Evolutionary conservation across 2,329 filamentous ascomycete genomes (phyloP).

Genomic region (Paraphaeosphaeria minitans): DNA sequence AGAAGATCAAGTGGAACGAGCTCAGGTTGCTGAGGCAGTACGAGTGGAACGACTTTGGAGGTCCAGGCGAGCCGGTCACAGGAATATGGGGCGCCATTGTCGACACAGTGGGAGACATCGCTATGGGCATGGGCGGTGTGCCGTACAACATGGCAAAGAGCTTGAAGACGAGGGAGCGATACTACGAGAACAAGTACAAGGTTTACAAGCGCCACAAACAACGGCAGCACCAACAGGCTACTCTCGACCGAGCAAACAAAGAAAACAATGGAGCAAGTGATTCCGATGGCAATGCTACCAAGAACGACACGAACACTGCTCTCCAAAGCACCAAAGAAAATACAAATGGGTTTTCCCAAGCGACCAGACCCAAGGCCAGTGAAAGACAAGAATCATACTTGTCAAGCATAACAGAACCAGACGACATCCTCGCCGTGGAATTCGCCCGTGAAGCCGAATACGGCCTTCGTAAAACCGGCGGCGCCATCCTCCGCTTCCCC

Average conservation of each 20-base stretch:
- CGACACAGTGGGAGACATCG: constrained; percentile 62
- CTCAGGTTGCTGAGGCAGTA: constrained; percentile 68
- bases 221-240: constrained; percentile 30
- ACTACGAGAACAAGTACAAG: constrained; percentile 55
- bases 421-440: constrained; percentile 34
- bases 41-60: constrained; percentile 79
- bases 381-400: constrained; percentile 30
- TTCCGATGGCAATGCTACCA: constrained; percentile 24
- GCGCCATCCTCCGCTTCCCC: constrained; percentile 61
- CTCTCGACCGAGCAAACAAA: constrained; percentile 25
- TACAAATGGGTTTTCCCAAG: background rate
- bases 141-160: constrained; percentile 66
- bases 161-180: constrained; percentile 59
- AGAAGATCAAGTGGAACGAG: constrained; percentile 67
- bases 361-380: constrained; percentile 20
- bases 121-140: constrained; percentile 67
- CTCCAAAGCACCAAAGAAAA: background rate
- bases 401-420: constrained; percentile 40
- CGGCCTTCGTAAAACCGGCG: constrained; percentile 58
- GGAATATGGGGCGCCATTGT: constrained; percentile 67
- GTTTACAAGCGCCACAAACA: constrained; percentile 37
- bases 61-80: constrained; percentile 73
- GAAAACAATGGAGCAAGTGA: constrained; percentile 6
- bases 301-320: constrained; percentile 22
- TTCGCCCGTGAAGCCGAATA: constrained; percentile 57